Percentiles rank a stretch among this genome's conserved stretches.
Evolutionary conservation across 2,329 filamentous ascomycete species (phyloP).

Genomic region (Calonectria pseudoreteaudii): DNA sequence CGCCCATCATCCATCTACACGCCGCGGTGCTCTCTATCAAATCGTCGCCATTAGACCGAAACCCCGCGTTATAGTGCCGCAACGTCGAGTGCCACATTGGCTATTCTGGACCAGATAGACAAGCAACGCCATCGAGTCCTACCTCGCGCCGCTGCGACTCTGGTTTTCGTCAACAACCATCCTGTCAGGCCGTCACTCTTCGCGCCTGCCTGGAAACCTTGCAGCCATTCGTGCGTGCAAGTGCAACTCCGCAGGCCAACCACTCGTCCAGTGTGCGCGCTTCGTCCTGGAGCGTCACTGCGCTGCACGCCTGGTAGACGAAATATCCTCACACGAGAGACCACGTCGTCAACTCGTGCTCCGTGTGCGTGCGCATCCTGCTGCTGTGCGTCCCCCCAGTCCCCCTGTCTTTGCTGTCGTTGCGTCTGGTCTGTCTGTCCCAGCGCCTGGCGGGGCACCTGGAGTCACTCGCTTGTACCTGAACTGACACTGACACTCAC

Average conservation of each 20-base stretch:
- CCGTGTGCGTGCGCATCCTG: slow-evolving; percentile 18
- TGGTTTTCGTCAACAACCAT: background rate
- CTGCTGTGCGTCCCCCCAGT: slow-evolving; percentile 21
- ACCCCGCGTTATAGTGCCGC: slow-evolving; percentile 3
- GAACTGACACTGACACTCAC: slow-evolving; percentile 35
- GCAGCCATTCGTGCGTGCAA: slow-evolving; percentile 15
- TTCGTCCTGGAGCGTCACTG: background rate
- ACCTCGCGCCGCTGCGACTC: background rate
- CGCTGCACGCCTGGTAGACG: background rate
- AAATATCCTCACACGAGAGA: slow-evolving; percentile 2
- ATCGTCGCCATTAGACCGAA: background rate
- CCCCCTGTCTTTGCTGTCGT: slow-evolving; percentile 18
- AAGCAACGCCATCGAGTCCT: background rate
- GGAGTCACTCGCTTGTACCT: slow-evolving; percentile 29
- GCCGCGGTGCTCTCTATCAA: background rate
- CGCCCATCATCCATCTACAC: background rate
- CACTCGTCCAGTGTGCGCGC: background rate
- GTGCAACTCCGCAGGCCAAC: slow-evolving; percentile 16
- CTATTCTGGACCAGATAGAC: background rate
- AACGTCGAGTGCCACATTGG: slow-evolving; percentile 4
- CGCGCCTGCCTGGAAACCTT: slow-evolving; percentile 7
- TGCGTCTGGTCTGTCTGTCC: slow-evolving; percentile 5
- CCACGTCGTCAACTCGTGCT: slow-evolving; percentile 19
- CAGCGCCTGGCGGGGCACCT: slow-evolving; percentile 31
- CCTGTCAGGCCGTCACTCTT: background rate